Conservation (phyloP, 1,139 yeast genomes). For the Kurtzmaniella quercitrusa region DNA sequence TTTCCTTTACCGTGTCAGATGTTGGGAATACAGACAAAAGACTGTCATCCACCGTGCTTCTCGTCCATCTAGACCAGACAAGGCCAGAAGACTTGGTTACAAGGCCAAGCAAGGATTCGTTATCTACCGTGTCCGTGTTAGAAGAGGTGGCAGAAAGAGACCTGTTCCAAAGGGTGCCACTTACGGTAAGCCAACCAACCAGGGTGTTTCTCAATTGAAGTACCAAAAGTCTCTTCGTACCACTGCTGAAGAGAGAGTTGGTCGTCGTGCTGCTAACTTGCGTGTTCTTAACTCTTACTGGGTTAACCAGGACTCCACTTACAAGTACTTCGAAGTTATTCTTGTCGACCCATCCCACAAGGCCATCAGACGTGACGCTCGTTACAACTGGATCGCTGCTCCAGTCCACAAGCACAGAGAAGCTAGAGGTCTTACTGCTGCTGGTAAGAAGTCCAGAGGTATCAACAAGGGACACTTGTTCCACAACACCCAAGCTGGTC, state of each 20-base stretch:
- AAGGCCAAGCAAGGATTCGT: conserved; percentile 99
- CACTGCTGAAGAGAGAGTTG: conserved; percentile 99
- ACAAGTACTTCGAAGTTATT: conserved; percentile 98
- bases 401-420: conserved; percentile 99
- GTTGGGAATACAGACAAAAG: conserved; percentile 99
- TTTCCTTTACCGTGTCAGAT: conserved; percentile 98
- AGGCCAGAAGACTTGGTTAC: conserved; percentile 99
- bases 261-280: conserved; percentile 97
- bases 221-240: conserved; percentile 98
- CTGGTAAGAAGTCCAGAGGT: conserved; percentile 99
- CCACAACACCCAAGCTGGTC: conserved; percentile 98
- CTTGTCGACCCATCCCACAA: conserved; percentile 96
- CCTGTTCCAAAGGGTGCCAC: conserved; percentile 99
- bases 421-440: conserved; percentile 96
- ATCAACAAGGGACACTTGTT: conserved; percentile 99
- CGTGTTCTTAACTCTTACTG: conserved; percentile 99
- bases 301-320: conserved; percentile 99
- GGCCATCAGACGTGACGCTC: conserved; percentile 98
- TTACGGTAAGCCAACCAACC: conserved; percentile 99
- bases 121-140: conserved; percentile 97
- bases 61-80: conserved; percentile 99
- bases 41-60: conserved; percentile 98
- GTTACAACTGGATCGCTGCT: conserved; percentile 99
- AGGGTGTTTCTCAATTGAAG: conserved; percentile 98
- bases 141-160: conserved; percentile 99